Conservation (phyloP, 2,329 filamentous ascomycete genomes). For the Calonectria henricotiae region DNA sequence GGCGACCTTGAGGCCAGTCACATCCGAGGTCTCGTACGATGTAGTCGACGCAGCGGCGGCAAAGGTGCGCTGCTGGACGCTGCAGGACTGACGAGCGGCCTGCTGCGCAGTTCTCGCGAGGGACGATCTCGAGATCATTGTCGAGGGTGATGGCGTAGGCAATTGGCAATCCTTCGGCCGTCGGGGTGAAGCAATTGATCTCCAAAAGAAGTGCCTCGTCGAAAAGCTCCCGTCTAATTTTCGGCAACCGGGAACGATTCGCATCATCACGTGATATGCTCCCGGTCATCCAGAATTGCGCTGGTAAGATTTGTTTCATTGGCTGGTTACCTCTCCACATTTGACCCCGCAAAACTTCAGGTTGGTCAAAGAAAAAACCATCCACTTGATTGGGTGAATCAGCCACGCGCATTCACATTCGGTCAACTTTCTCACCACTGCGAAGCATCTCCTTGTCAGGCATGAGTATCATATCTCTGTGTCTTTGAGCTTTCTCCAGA, state of each 20-base stretch:
- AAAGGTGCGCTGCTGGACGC: slow-evolving; percentile 71
- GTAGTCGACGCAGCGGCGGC: slow-evolving; percentile 78
- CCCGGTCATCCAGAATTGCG: slow-evolving; percentile 53
- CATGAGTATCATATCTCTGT: too few relatives aligned
- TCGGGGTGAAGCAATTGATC: slow-evolving; percentile 61
- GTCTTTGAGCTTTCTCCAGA: too few relatives aligned
- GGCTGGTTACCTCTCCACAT: too few relatives aligned
- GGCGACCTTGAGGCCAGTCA: slow-evolving; percentile 92
- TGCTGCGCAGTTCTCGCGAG: slow-evolving; percentile 73
- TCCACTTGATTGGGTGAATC: neutral
- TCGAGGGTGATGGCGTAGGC: slow-evolving; percentile 71
- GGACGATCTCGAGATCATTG: slow-evolving; percentile 76
- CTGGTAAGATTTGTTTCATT: slow-evolving; percentile 5
- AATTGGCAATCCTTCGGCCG: slow-evolving; percentile 67
- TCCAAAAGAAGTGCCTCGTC: slow-evolving; percentile 63
- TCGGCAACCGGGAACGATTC: slow-evolving; percentile 56
- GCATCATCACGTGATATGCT: slow-evolving; percentile 57
- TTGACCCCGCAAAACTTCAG: neutral
- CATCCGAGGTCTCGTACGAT: slow-evolving; percentile 89
- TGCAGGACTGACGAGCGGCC: slow-evolving; percentile 72
- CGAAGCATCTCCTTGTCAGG: too few relatives aligned
- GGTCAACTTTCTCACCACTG: too few relatives aligned
- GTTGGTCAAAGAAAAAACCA: neutral
- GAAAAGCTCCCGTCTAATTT: slow-evolving; percentile 65
- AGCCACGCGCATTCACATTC: too few relatives aligned